A percentile compares a stretch with the other conserved stretches of the same genome.
Evolutionary conservation across 2,329 filamentous ascomycete genomes (phyloP).

Genomic region (Dactylellina parvicollis): DNA sequence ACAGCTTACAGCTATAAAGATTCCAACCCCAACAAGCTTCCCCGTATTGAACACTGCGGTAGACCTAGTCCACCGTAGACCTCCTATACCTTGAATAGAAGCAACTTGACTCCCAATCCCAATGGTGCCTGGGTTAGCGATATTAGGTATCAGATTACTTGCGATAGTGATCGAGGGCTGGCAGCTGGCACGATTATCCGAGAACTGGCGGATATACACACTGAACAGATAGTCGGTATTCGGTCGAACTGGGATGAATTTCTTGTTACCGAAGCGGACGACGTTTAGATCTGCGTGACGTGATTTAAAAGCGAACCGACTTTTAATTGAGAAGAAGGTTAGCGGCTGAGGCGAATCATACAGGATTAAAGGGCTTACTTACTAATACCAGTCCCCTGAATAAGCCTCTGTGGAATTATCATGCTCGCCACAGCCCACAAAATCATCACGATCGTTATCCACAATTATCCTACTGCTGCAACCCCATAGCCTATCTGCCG

Average conservation of each 20-base stretch:
- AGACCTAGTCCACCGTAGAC: conserved; percentile 7
- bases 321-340: background rate
- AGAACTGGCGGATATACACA: conserved; percentile 15
- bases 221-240: conserved; percentile 13
- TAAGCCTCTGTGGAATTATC: background rate
- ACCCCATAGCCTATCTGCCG: conserved; percentile 2
- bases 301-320: background rate
- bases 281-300: background rate
- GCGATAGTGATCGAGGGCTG: no score
- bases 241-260: conserved; percentile 1
- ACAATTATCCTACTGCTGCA: background rate
- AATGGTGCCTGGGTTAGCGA: no score
- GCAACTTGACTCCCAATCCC: no score
- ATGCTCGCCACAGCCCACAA: conserved; percentile 10
- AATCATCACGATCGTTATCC: background rate
- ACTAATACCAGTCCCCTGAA: conserved; percentile 26
- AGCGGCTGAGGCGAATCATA: no score
- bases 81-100: no score
- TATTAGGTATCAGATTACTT: no score
- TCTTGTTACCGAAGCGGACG: conserved; percentile 12
- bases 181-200: background rate
- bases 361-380: background rate
- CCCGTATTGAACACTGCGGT: background rate
- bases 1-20: background rate
- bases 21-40: background rate